phyloP scores from a whole-genome alignment of 1,284 basidiomycete genomes.

The Cutaneotrichosporon dermatis region DNA sequence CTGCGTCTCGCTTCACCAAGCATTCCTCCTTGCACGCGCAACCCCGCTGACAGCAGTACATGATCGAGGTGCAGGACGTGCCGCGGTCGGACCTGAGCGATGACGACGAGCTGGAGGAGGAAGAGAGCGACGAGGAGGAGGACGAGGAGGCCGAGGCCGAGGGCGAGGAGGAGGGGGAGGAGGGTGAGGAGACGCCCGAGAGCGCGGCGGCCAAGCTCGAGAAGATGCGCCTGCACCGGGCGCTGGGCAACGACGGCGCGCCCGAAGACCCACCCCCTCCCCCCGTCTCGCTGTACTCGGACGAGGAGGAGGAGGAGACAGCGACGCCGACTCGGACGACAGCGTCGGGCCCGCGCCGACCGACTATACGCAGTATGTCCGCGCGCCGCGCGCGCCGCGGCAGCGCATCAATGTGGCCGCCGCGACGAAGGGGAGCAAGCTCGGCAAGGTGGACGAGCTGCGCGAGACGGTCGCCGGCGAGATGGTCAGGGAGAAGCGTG shows the following conservation, averaged over 20 bases:
- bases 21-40: too few relatives aligned
- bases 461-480: conserved; percentile 63
- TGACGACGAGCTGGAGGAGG: conserved; percentile 36
- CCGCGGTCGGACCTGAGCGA: conserved; percentile 32
- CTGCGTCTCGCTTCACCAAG: too few relatives aligned
- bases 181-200: conserved; percentile 26
- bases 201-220: conserved; percentile 39
- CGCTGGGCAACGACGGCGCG: conserved; percentile 37
- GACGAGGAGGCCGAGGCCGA: conserved; percentile 39
- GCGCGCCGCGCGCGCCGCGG: conserved; percentile 12
- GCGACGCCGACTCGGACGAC: conserved; percentile 24
- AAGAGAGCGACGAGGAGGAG: conserved; percentile 36
- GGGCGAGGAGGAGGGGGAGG: conserved; percentile 41
- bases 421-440: conserved; percentile 11
- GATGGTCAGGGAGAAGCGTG: conserved; percentile 60
- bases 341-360: conserved; percentile 15
- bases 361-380: conserved; percentile 41
- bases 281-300: conserved; percentile 3
- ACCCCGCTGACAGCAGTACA: conserved; percentile 49
- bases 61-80: conserved; percentile 50
- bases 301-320: conserved; percentile 19
- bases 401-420: conserved; percentile 5
- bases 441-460: conserved; percentile 30
- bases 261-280: conserved; percentile 16
- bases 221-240: conserved; percentile 36